These are phyloP conservation scores for Pseudogymnoascus sp. DNA, from an alignment of 2,329 filamentous ascomycete genomes.

Conservation along the genomic window DNA sequence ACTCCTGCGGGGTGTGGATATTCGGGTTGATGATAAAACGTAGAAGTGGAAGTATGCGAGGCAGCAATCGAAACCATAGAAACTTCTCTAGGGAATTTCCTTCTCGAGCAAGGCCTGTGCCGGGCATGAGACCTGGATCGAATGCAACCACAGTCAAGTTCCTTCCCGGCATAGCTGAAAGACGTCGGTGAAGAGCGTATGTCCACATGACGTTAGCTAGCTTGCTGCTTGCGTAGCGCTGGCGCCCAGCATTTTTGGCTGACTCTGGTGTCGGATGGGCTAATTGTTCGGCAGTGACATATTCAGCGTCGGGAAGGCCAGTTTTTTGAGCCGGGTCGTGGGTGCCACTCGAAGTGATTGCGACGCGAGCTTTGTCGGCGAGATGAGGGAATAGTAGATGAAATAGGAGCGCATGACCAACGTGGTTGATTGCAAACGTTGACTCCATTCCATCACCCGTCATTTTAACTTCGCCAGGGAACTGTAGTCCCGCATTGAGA, in stretches of 20 bases:
- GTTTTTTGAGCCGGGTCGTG: conserved; percentile 40
- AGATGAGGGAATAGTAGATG: conserved; percentile 37
- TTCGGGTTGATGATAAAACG: conserved; percentile 28
- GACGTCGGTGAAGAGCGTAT: conserved; percentile 35
- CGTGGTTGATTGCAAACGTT: conserved; percentile 42
- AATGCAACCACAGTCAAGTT: conserved; percentile 35
- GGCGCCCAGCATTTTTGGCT: conserved; percentile 27
- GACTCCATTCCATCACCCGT: conserved; percentile 37
- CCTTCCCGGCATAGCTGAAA: conserved; percentile 21
- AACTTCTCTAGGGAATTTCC: conserved; percentile 22
- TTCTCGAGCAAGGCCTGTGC: conserved; percentile 33
- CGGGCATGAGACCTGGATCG: conserved; percentile 42
- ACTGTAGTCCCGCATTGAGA: conserved; percentile 42
- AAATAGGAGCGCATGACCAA: conserved; percentile 43
- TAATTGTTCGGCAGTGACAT: conserved; percentile 36
- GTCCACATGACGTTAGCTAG: conserved; percentile 41
- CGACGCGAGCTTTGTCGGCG: conserved; percentile 33
- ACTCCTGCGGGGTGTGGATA: conserved; percentile 33
- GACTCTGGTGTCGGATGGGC: conserved; percentile 31
- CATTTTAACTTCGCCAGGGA: conserved; percentile 29
- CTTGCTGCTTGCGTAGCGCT: conserved; percentile 39
- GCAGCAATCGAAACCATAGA: conserved; percentile 31
- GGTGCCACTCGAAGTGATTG: conserved; percentile 37
- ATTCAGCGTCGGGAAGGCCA: conserved; percentile 36
- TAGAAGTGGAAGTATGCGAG: conserved; percentile 30